Evolutionary conservation across 2,329 filamentous ascomycete genomes (phyloP).

Genomic region (Trichoderma atroviride): DNA sequence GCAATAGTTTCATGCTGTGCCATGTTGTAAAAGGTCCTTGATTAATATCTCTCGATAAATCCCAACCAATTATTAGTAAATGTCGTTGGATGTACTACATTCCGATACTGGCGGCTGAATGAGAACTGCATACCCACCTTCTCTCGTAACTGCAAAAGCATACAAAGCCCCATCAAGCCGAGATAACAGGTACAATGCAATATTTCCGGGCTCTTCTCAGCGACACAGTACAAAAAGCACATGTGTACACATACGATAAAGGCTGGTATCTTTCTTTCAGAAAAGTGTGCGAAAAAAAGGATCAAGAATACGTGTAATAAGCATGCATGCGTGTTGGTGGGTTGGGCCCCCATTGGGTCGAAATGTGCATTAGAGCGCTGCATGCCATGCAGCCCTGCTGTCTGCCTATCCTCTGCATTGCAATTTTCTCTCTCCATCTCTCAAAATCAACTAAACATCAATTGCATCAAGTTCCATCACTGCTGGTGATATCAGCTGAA

Average conservation of each 20-base stretch:
- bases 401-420: background rate
- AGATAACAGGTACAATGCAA: background rate
- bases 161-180: background rate
- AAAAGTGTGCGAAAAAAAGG: background rate
- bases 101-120: background rate
- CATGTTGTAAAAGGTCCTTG: background rate
- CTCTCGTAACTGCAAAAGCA: background rate
- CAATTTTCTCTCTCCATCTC: background rate
- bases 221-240: background rate
- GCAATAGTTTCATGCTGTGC: background rate
- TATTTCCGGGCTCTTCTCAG: background rate
- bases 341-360: slow-evolving; percentile 22
- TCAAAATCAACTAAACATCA: background rate
- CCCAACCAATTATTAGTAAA: background rate
- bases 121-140: background rate
- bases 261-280: background rate
- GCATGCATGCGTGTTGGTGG: background rate
- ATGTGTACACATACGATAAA: background rate
- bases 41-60: background rate
- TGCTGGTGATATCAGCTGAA: background rate
- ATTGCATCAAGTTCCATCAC: background rate
- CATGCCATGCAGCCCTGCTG: slow-evolving; percentile 15
- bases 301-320: background rate
- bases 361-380: slow-evolving; percentile 19
- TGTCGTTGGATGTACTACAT: background rate